A percentile compares a stretch with the other conserved stretches of the same genome.
Evolutionary conservation across 2,329 filamentous ascomycete genomes (phyloP).

Genomic region (Cladobotryum protrusum): DNA sequence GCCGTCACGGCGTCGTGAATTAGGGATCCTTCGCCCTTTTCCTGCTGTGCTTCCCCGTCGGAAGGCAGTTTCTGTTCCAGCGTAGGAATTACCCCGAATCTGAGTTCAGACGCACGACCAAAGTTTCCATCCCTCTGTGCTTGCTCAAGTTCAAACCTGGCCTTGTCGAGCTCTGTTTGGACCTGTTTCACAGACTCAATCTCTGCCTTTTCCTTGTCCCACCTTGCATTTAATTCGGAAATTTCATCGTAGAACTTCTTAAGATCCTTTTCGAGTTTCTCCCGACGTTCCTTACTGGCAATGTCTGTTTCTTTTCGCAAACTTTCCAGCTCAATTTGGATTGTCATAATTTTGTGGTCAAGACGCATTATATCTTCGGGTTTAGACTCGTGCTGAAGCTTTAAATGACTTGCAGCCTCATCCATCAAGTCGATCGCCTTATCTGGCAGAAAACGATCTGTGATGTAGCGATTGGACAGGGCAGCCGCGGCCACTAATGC

Average conservation of each 20-base stretch:
- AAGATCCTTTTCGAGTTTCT: conserved; percentile 74
- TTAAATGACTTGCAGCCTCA: conserved; percentile 83
- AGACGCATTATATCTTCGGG: conserved; percentile 89
- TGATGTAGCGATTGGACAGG: conserved; percentile 93
- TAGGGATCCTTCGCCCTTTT: conserved; percentile 46
- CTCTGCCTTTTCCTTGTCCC: conserved; percentile 83
- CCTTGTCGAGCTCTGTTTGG: conserved; percentile 82
- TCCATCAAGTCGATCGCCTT: conserved; percentile 97
- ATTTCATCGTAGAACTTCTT: conserved; percentile 73
- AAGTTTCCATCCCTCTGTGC: conserved; percentile 87
- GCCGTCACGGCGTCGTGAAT: conserved; percentile 93
- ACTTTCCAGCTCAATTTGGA: conserved; percentile 94
- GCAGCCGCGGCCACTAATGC: conserved; percentile 88
- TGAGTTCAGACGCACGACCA: conserved; percentile 79
- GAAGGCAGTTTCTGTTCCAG: conserved; percentile 74
- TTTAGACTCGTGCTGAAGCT: conserved; percentile 93
- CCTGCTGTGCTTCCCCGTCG: conserved; percentile 50
- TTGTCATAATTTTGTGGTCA: conserved; percentile 92
- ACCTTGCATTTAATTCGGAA: conserved; percentile 67
- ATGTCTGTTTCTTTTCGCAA: conserved; percentile 90
- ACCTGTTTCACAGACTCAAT: conserved; percentile 82
- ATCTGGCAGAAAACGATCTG: conserved; percentile 89
- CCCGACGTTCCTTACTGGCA: conserved; percentile 77
- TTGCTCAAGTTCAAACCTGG: conserved; percentile 76
- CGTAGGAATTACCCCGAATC: conserved; percentile 79